phyloP scores from a whole-genome alignment of 225 moss, liverwort and hornwort genomes.

The Sphagnum tenellum region DNA sequence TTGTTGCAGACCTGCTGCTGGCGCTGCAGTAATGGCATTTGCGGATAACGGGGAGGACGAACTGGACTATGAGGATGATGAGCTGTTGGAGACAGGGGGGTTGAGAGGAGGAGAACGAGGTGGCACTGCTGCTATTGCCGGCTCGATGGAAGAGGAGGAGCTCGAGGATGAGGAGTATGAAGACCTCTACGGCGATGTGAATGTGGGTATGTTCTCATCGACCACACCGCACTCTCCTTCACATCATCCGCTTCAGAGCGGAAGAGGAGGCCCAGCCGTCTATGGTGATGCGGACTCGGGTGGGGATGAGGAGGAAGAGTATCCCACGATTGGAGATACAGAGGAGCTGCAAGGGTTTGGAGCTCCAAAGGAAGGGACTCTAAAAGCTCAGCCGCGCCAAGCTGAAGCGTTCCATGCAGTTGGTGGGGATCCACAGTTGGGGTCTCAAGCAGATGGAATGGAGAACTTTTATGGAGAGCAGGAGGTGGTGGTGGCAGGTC shows the following conservation, averaged over 20 bases:
- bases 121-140: constrained; percentile 49
- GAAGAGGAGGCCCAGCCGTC: constrained; percentile 29
- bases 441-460: too few species aligned
- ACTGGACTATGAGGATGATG: constrained; percentile 95
- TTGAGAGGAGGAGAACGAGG: constrained; percentile 5
- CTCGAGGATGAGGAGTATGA: constrained; percentile 89
- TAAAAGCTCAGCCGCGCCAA: too few species aligned
- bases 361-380: too few species aligned
- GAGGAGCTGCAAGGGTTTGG: constrained; percentile 10
- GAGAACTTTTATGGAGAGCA: constrained; percentile 17
- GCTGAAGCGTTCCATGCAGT: too few species aligned
- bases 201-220: constrained; percentile 51
- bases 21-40: constrained; percentile 45
- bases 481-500: constrained; percentile 7
- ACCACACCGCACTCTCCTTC: constrained; percentile 7
- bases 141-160: constrained; percentile 54
- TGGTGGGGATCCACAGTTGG: too few species aligned
- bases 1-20: too few species aligned
- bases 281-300: constrained; percentile 23
- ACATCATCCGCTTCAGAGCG: constrained; percentile 18
- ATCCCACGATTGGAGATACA: constrained; percentile 4
- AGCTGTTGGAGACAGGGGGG: constrained; percentile 34
- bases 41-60: constrained; percentile 85
- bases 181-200: constrained; percentile 87
- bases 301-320: constrained; percentile 28